Evolutionary conservation across 306 rosid species (phyloP), one percentile per base, ranked within the genome.

Genomic region (Malus sylvestris): DNA sequence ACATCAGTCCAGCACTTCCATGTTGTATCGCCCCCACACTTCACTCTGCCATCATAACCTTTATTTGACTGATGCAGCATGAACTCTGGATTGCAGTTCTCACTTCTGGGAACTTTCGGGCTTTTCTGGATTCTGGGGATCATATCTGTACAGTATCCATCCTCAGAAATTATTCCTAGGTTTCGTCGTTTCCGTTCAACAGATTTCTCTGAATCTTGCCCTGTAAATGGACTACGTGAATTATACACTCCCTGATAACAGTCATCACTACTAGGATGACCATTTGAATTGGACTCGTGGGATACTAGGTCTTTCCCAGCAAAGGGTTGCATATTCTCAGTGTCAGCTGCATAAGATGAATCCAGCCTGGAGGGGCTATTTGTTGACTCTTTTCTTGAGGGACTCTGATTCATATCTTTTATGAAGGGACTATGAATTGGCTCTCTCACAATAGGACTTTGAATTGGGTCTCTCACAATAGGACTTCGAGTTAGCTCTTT

Each of bases 111-210:
- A 84, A 81, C 78, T 57, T 84, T 84, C 53, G 84, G 73, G 83
- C 81, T 85, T 75, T 67, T 72, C 22, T 62, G 77, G 29, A 77
- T 81, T 71, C 79, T 82, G 70, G 79, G 76, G 51, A 38, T 76
- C 71, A 77, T 81, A 64, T 73, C 84, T 20, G 55, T 63, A 27
- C 44, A 74, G 79, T 86, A 70, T 68, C 83, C 89, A 72, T 81
- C 85, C 20, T 75, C 75, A 67, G 67, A 64, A 78, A 13, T 46
- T 77, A 60, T 59, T 68, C 72, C 82, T 2, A 53, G 40, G 68
- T 81, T 83, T 73, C 88, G 88, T 74, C 97, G 79, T 85, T 92
- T 95, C 67, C 64, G 88, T 75, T 81, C 91, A 63, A 87, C 87
- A 68, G 78, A 81, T 76, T 25, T 81, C 76, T 84, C 85, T 72